phyloP scores from a whole-genome alignment of 2,329 filamentous ascomycete species.

The Xylariaceae sp. region DNA sequence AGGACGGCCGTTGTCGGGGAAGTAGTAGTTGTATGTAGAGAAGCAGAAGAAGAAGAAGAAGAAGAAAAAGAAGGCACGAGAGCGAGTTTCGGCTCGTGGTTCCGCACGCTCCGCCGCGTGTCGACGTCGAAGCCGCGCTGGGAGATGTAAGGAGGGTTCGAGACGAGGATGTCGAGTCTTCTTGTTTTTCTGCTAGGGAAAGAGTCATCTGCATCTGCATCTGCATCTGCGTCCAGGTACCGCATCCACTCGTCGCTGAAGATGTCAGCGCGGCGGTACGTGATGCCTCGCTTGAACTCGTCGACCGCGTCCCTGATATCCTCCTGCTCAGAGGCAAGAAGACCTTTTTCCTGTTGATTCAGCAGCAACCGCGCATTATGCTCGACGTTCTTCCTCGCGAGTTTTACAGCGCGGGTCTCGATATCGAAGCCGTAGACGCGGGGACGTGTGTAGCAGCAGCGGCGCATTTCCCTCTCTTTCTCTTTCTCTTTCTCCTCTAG shows the following conservation, averaged over 20 bases:
- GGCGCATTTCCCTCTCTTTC: too few species aligned
- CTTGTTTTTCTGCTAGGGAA: too few species aligned
- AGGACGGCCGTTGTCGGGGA: constrained; percentile 5
- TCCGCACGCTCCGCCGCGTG: constrained; percentile 69
- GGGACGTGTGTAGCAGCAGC: too few species aligned
- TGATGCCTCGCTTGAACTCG: constrained; percentile 29
- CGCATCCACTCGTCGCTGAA: constrained; percentile 39
- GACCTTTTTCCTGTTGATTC: neutral
- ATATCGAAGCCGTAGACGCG: constrained; percentile 61
- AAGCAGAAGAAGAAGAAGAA: constrained; percentile 3
- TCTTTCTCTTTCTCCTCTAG: too few species aligned
- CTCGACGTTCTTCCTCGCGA: constrained; percentile 60
- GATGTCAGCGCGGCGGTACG: constrained; percentile 45
- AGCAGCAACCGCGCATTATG: constrained; percentile 38
- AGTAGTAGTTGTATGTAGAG: too few species aligned
- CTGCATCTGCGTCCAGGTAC: constrained; percentile 4
- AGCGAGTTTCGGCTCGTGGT: constrained; percentile 74
- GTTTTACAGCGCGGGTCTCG: constrained; percentile 55
- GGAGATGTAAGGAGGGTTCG: constrained; percentile 91
- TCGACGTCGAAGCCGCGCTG: constrained; percentile 52
- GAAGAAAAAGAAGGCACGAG: constrained; percentile 51
- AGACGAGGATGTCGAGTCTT: constrained; percentile 62
- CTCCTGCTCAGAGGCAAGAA: constrained; percentile 7
- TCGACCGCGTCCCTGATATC: constrained; percentile 19
- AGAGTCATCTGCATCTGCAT: too few species aligned